These are phyloP conservation scores for Colletotrichum endophyticum DNA, from an alignment of 2,329 filamentous ascomycete genomes.

Conservation along the genomic window DNA sequence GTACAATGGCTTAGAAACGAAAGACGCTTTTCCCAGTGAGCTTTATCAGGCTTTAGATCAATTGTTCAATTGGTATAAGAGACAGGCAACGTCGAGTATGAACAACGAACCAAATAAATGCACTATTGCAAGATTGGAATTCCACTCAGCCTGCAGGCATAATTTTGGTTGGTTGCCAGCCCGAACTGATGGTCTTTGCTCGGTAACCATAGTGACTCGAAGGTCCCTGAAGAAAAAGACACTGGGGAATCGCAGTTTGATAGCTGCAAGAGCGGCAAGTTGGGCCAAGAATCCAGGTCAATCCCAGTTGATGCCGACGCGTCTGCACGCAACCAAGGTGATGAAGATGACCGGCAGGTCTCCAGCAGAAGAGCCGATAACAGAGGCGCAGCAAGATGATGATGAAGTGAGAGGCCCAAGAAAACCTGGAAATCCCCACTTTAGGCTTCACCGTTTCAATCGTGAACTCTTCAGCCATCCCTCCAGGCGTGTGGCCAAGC, in stretches of 20 bases:
- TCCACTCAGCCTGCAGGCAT: background rate
- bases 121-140: background rate
- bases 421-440: background rate
- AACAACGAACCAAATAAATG: background rate
- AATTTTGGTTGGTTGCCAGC: background rate
- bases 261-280: background rate
- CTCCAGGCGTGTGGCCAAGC: background rate
- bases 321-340: background rate
- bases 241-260: background rate
- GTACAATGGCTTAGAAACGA: background rate
- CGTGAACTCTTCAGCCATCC: background rate
- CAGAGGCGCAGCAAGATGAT: background rate
- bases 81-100: fast-evolving
- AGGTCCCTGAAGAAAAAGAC: background rate
- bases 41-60: background rate
- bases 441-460: background rate
- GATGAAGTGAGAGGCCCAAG: background rate
- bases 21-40: background rate
- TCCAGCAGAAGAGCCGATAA: background rate
- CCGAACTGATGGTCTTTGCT: background rate
- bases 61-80: background rate
- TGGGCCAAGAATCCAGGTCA: background rate
- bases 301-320: background rate
- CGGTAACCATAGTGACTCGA: background rate
- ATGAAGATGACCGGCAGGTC: background rate